Conservation (phyloP, 768 basidiomycete genomes). For the Mycena floridula region DNA sequence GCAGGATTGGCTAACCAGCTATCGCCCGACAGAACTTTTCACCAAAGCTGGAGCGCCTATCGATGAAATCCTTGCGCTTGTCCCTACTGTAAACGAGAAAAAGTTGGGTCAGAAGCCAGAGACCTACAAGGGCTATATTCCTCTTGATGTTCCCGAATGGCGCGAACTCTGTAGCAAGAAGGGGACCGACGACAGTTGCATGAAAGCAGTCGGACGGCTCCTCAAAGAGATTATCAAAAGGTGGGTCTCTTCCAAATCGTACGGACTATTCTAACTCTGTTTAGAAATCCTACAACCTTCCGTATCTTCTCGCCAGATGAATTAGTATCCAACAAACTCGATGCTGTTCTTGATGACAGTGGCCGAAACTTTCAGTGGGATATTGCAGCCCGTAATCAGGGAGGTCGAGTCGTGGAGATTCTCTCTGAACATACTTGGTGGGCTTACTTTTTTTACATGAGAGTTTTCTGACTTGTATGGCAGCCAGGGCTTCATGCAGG, state of each 20-base stretch:
- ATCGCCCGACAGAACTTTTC: conserved; percentile 66
- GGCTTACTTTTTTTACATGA: not conserved
- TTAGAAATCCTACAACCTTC: conserved; percentile 70
- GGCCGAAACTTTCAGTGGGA: conserved; percentile 89
- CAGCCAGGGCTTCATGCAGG: conserved; percentile 79
- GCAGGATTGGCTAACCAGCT: conserved; percentile 69
- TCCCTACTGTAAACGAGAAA: conserved; percentile 50
- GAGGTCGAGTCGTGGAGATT: conserved; percentile 84
- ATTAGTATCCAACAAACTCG: conserved; percentile 82
- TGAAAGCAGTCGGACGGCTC: conserved; percentile 62
- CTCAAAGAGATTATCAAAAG: conserved; percentile 49
- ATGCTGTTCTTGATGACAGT: conserved; percentile 64
- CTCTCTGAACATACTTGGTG: conserved; percentile 82
- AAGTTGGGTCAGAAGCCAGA: conserved; percentile 69
- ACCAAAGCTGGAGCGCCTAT: conserved; percentile 44
- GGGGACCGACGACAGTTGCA: conserved; percentile 64
- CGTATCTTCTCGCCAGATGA: conserved; percentile 92
- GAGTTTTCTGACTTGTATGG: not conserved
- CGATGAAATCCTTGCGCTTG: conserved; percentile 47
- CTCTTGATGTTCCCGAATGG: conserved; percentile 68
- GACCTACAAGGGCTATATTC: conserved; percentile 53
- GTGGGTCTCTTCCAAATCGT: conserved; percentile 25
- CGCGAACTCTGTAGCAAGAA: conserved; percentile 40
- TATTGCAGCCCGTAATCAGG: conserved; percentile 51
- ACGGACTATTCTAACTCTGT: not conserved